A percentile compares a stretch with the other conserved stretches of the same genome.
phyloP scores from a whole-genome alignment of 192 early-diverging fungal genomes.

The Linnemannia exigua region DNA sequence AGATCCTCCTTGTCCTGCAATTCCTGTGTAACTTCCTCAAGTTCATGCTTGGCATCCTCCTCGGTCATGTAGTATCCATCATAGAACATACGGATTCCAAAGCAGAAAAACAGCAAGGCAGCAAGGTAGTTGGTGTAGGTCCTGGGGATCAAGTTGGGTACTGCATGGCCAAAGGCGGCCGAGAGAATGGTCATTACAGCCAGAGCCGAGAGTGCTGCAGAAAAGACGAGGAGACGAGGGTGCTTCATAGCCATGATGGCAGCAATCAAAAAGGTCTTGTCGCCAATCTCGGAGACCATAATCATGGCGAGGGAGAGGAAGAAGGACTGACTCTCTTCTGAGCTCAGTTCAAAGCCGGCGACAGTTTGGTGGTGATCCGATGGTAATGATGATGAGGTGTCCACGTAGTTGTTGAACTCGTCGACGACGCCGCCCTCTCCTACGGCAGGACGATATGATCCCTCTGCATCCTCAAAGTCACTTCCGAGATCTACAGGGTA shows the following conservation, averaged over 20 bases:
- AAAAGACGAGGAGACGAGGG: slow-evolving; percentile 91
- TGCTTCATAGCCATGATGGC: slow-evolving; percentile 99
- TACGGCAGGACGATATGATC: background rate
- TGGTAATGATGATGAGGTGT: background rate
- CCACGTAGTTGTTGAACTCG: slow-evolving; percentile 40
- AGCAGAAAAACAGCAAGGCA: slow-evolving; percentile 90
- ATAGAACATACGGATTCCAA: slow-evolving; percentile 90
- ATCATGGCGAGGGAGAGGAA: slow-evolving; percentile 88
- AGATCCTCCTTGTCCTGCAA: slow-evolving; percentile 82
- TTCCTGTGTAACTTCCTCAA: slow-evolving; percentile 92
- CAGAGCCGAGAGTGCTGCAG: slow-evolving; percentile 89
- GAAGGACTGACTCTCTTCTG: slow-evolving; percentile 62
- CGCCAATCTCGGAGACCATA: slow-evolving; percentile 96
- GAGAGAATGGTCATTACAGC: slow-evolving; percentile 97
- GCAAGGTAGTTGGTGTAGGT: slow-evolving; percentile 90
- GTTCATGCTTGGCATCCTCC: slow-evolving; percentile 90
- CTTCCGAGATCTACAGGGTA: slow-evolving; percentile 3
- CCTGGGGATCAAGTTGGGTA: slow-evolving; percentile 90
- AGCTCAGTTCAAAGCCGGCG: slow-evolving; percentile 33
- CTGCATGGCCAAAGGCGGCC: slow-evolving; percentile 90
- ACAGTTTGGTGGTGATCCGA: background rate
- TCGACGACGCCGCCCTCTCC: slow-evolving; percentile 13
- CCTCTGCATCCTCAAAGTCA: slow-evolving; percentile 34
- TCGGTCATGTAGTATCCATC: slow-evolving; percentile 91
- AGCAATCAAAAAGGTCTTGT: slow-evolving; percentile 99